phyloP scores from a whole-genome alignment of 306 rosid species.

The Rosa multiflora region DNA sequence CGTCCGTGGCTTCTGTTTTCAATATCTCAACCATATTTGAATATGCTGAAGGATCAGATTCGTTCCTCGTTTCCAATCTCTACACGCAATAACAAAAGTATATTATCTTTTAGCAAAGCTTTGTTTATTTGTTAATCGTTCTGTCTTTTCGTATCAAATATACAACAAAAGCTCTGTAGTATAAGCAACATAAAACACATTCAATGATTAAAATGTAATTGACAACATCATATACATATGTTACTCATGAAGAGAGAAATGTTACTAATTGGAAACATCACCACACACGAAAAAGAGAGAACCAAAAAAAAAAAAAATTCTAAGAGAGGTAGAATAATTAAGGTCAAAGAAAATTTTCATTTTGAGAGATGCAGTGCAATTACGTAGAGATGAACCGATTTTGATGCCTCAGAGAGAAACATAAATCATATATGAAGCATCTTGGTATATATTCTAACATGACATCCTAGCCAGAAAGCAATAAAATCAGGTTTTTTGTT shows the following conservation, averaged over 20 bases:
- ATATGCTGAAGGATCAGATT: constrained; percentile 49
- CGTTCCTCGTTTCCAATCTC: constrained; percentile 71
- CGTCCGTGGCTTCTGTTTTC: constrained; percentile 61
- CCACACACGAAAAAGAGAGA: no score
- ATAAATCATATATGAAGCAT: not conserved
- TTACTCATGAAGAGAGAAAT: not conserved
- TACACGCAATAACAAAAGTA: constrained; percentile 25
- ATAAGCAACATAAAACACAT: not conserved
- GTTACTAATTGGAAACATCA: not conserved
- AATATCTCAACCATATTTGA: constrained; percentile 79
- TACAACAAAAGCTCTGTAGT: not conserved
- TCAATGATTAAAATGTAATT: not conserved
- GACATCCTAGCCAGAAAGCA: not conserved
- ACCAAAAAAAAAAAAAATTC: not conserved
- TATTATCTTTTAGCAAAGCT: not conserved
- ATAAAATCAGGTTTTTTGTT: not conserved
- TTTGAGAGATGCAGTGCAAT: not conserved
- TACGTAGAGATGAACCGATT: not conserved
- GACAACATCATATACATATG: not conserved
- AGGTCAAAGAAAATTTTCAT: not conserved
- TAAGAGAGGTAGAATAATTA: not conserved
- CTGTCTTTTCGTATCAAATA: not conserved
- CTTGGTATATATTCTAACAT: not conserved
- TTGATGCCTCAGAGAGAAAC: not conserved
- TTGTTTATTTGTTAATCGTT: not conserved